These are phyloP conservation scores for Bruguiera hainesii DNA, from an alignment of 441 rosid genomes.

Conservation along the genomic window DNA sequence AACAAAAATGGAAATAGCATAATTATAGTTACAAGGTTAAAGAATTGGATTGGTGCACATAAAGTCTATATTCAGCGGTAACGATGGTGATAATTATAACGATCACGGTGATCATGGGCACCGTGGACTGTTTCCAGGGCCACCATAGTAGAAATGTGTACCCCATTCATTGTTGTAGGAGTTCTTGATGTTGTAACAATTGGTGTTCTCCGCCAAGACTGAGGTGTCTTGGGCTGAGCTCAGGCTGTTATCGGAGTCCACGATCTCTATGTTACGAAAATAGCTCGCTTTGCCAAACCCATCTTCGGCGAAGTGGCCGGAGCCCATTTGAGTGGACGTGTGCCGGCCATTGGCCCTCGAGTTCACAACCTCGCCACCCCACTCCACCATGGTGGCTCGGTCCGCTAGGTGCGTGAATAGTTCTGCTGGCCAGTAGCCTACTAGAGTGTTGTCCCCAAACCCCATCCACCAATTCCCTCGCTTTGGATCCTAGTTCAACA, in stretches of 20 bases:
- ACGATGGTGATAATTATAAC: too few species aligned
- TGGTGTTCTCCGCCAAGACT: constrained; percentile 75
- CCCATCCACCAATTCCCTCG: constrained; percentile 99
- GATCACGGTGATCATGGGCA: constrained; percentile 39
- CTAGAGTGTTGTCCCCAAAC: constrained; percentile 71
- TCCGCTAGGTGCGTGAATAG: constrained; percentile 84
- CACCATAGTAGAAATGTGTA: constrained; percentile 93
- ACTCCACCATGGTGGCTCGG: constrained; percentile 91
- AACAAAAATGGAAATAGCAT: constrained; percentile 35
- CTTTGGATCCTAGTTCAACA: constrained; percentile 66
- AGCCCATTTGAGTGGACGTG: constrained; percentile 95
- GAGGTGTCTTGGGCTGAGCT: constrained; percentile 68
- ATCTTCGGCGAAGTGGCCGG: constrained; percentile 84
- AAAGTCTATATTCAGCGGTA: too few species aligned
- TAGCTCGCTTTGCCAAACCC: constrained; percentile 91
- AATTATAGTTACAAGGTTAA: constrained; percentile 46
- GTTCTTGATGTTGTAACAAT: constrained; percentile 78
- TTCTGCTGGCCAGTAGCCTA: constrained; percentile 97
- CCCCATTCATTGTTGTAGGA: constrained; percentile 90
- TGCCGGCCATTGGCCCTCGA: constrained; percentile 75
- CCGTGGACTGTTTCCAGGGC: constrained; percentile 79
- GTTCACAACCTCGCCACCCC: constrained; percentile 99
- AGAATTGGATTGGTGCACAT: constrained; percentile 30
- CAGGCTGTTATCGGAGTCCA: constrained; percentile 83
- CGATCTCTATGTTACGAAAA: constrained; percentile 82